Conservation (phyloP, 352 stramenopile genomes). For the Phytophthora multivora region DNA sequence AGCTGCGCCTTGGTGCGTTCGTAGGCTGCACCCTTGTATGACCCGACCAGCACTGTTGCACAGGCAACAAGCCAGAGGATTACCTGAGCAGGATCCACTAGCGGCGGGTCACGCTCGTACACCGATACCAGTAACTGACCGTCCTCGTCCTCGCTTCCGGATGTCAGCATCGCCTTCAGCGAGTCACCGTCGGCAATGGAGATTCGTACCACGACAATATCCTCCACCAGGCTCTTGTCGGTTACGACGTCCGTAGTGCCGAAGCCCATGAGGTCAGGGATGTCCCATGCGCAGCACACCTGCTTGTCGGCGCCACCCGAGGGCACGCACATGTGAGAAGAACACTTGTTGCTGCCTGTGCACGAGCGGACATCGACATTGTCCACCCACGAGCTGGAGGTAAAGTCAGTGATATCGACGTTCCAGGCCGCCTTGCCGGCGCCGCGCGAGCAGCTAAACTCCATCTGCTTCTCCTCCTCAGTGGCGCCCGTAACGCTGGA, state of each 20-base stretch:
- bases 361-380: constrained; percentile 53
- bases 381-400: constrained; percentile 32
- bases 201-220: constrained; percentile 74
- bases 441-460: constrained; percentile 67
- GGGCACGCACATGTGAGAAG: constrained; percentile 68
- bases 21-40: constrained; percentile 69
- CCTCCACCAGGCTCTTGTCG: constrained; percentile 45
- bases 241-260: constrained; percentile 36
- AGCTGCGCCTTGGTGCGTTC: constrained; percentile 73
- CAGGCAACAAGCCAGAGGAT: constrained; percentile 84
- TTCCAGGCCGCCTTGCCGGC: constrained; percentile 33
- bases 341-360: constrained; percentile 43
- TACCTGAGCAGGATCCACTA: constrained; percentile 65
- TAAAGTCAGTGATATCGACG: constrained; percentile 37
- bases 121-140: constrained; percentile 56
- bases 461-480: constrained; percentile 44
- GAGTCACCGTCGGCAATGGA: constrained; percentile 60
- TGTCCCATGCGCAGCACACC: constrained; percentile 83
- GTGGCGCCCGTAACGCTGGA: constrained; percentile 36
- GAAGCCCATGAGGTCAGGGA: constrained; percentile 78
- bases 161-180: constrained; percentile 50
- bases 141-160: constrained; percentile 23
- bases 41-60: constrained; percentile 68
- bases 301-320: constrained; percentile 50
- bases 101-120: constrained; percentile 63